A percentile compares a stretch with the other conserved stretches of the same genome.
phyloP scores from a whole-genome alignment of 768 basidiomycete species.

The Gloeopeniophorella convolvens region DNA sequence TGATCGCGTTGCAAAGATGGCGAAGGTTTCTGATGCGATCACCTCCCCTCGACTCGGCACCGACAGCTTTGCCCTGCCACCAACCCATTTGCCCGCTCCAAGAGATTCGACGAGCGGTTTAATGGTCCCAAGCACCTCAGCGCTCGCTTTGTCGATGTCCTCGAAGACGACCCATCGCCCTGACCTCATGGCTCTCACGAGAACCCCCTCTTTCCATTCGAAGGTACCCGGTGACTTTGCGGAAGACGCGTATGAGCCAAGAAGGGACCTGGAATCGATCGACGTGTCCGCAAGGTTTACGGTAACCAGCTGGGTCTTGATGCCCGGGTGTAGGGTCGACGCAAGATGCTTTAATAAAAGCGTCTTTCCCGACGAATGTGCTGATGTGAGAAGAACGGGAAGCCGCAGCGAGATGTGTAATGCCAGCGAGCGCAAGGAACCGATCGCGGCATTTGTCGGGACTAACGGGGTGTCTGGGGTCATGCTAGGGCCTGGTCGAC shows the following conservation, averaged over 20 bases:
- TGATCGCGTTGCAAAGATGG: slow-evolving; percentile 86
- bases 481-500: slow-evolving; percentile 30
- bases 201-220: slow-evolving; percentile 93
- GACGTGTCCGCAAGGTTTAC: slow-evolving; percentile 95
- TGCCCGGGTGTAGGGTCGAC: slow-evolving; percentile 49
- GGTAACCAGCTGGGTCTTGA: slow-evolving; percentile 64
- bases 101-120: slow-evolving; percentile 79
- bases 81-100: slow-evolving; percentile 64
- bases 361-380: slow-evolving; percentile 86
- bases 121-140: slow-evolving; percentile 82
- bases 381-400: slow-evolving; percentile 77
- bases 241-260: slow-evolving; percentile 92
- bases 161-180: slow-evolving; percentile 92
- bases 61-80: slow-evolving; percentile 59
- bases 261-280: slow-evolving; percentile 84
- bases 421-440: slow-evolving; percentile 57
- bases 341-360: slow-evolving; percentile 75
- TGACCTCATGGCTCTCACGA: slow-evolving; percentile 82
- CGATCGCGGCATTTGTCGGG: slow-evolving; percentile 51
- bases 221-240: slow-evolving; percentile 78
- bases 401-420: slow-evolving; percentile 58
- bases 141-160: slow-evolving; percentile 86
- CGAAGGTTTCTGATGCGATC: slow-evolving; percentile 72
- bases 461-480: slow-evolving; percentile 41
- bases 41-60: slow-evolving; percentile 72